Base-by-base conservation (phyloP, 805 yeast species). In the Teunomyces atbi region DNA sequence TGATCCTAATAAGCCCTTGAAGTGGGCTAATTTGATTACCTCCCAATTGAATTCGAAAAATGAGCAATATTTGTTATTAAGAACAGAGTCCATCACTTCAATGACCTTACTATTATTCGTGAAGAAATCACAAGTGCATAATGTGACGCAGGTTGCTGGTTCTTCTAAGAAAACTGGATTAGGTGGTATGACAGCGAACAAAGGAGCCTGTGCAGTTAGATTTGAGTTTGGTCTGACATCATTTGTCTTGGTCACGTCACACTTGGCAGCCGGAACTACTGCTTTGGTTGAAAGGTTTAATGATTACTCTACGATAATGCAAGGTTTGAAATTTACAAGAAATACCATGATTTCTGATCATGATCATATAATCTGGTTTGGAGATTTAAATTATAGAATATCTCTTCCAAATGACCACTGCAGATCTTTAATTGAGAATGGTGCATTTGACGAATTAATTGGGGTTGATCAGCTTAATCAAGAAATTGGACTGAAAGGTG, bases 171-270 rank as follows among this genome's bases (percentile, higher is more conserved):
- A 92, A 65, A 92, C 98, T 0, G 99, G 98, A 0, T 71, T 94
- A 45, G 97, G 97, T 32, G 99, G 99, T 38, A 92, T 94, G 70
- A 82, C 98, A 0, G 99, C 97, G 13, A 92, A 94, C 63, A 92
- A 92, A 64, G 99, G 99, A 38, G 97, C 95, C 3, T 95, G 91
- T 49, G 97, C 96, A 0, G 89, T 94, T 12, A 77, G 97, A 50
- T 87, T 92, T 66, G 81, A 85, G 42, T 89, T 78, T 64, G 56
- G 54, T 5, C 50, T 47, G 38, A 52, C 56, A 3, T 50, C 64
- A 1, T 84, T 90, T 58, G 90, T 95, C 52, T 81, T 90, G 59
- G 45, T 94, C 21, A 92, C 94, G 44, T 87, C 95, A 0, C 99
- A 94, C 69, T 69, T 94, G 54, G 96, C 99, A 0, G 97, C 99